Evolutionary conservation across 2,329 filamentous ascomycete species (phyloP).

Genomic region (Lachnellula subtilissima): DNA sequence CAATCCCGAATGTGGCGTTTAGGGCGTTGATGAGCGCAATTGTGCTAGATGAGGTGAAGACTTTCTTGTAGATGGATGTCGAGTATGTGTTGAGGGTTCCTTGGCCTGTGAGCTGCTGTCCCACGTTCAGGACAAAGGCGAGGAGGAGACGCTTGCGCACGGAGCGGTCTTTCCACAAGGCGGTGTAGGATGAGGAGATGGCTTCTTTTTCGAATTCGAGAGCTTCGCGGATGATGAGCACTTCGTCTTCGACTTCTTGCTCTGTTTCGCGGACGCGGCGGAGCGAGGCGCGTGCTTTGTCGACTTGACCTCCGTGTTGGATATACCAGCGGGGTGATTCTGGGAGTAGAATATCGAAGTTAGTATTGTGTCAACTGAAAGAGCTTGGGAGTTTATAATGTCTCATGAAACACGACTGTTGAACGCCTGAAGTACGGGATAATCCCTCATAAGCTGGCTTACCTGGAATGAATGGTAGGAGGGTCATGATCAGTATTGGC

Average conservation of each 20-base stretch:
- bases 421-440: too few species aligned
- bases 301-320: conserved; percentile 53
- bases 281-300: conserved; percentile 54
- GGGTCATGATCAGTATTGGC: conserved; percentile 53
- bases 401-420: too few species aligned
- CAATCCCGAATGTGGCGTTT: conserved; percentile 65
- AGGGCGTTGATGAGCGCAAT: conserved; percentile 70
- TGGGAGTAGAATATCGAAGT: too few species aligned
- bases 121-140: conserved; percentile 62
- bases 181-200: conserved; percentile 56
- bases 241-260: conserved; percentile 62
- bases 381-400: too few species aligned
- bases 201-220: conserved; percentile 69
- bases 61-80: conserved; percentile 66
- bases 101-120: conserved; percentile 68
- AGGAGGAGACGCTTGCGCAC: conserved; percentile 62
- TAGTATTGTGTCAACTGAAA: too few species aligned
- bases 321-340: conserved; percentile 66
- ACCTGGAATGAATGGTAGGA: conserved; percentile 57
- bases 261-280: conserved; percentile 58
- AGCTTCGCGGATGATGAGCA: conserved; percentile 60
- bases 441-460: too few species aligned
- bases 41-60: conserved; percentile 53
- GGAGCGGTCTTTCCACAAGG: conserved; percentile 66
- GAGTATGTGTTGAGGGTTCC: conserved; percentile 69